Evolutionary conservation across 164 flowering plant genomes (phyloP), one percentile per base, ranked within the genome.

Genomic region (Paratinospora sagittata): DNA sequence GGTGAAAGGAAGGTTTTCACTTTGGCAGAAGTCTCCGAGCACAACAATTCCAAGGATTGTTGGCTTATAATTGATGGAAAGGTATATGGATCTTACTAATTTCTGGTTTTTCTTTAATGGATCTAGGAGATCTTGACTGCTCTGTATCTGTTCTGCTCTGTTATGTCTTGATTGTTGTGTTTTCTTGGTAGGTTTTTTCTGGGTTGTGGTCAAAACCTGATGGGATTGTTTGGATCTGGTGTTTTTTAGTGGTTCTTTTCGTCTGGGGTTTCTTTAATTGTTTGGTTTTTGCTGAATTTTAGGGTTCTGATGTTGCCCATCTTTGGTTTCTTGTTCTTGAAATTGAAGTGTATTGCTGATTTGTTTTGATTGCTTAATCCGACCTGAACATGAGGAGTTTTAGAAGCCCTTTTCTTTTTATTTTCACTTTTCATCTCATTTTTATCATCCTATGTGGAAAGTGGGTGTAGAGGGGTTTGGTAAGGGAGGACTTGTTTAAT

Each of bases 61-160:
- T 75, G 78, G 78, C 74, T 75, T 34, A 34, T 75, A 8, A 75
- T 75, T 30, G 23, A 24, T n/a, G 71, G 74, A 36, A 75, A 75
- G 74, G 78, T 75, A 75, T 37, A 34, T 21, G 16, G n/a, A 17
- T 52, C n/a, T 52, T 19, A 13, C 14, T 52, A 19, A 3, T 37
- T 65, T 34, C 30, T n/a, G 37, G 13, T 5, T 65, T 30, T 21
- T 65, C 23, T 63, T 52, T 52, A 52, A 52, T 52, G n/a, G 58
- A 52, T 52, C 58, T 52, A 8, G n/a, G 16, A 6, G 58, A 52
- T 39, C 43, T 1, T 39, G 43, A 39, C 3, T 39, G 43, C 43
- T 39, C 43, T 39, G 43, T 11, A n/a, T n/a, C n/a, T n/a, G n/a
- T n/a, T n/a, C n/a, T n/a, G n/a, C n/a, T n/a, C n/a, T n/a, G n/a